phyloP scores from a whole-genome alignment of 2,329 filamentous ascomycete genomes.

The Trichoderma asperellum region DNA sequence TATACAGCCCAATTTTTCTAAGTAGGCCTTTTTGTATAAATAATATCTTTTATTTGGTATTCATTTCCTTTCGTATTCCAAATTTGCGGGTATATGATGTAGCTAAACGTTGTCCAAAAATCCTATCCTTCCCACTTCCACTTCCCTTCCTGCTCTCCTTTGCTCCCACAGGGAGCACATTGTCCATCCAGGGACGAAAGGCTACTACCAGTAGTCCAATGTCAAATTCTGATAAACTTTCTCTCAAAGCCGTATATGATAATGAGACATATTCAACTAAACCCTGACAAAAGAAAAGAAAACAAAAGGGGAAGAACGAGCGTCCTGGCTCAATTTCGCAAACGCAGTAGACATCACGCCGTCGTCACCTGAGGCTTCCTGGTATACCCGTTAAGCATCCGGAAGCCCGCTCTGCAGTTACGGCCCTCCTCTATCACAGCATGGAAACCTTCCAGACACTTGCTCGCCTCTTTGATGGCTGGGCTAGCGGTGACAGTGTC shows the following conservation, averaged over 20 bases:
- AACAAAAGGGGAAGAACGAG: background rate
- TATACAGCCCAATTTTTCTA: background rate
- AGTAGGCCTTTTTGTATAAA: background rate
- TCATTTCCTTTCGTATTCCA: background rate
- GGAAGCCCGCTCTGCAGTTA: conserved; percentile 60
- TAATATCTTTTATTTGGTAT: background rate
- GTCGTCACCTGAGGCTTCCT: conserved; percentile 56
- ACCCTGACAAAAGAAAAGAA: conserved; percentile 1
- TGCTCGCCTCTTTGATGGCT: conserved; percentile 59
- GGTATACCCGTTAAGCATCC: conserved; percentile 66
- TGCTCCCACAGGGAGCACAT: background rate
- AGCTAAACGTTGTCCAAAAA: background rate
- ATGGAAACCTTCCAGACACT: conserved; percentile 63
- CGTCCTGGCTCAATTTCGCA: background rate
- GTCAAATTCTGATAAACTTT: background rate
- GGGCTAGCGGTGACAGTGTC: conserved; percentile 57
- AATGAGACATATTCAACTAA: background rate
- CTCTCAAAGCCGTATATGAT: background rate
- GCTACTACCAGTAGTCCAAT: background rate
- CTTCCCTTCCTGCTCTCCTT: background rate
- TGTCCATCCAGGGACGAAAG: background rate
- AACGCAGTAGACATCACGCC: background rate
- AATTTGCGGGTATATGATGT: conserved; percentile 3
- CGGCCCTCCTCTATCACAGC: conserved; percentile 67
- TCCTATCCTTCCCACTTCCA: background rate